These are phyloP conservation scores for Salix suchowensis DNA, from an alignment of 345 rosid species.

Conservation along the genomic window DNA sequence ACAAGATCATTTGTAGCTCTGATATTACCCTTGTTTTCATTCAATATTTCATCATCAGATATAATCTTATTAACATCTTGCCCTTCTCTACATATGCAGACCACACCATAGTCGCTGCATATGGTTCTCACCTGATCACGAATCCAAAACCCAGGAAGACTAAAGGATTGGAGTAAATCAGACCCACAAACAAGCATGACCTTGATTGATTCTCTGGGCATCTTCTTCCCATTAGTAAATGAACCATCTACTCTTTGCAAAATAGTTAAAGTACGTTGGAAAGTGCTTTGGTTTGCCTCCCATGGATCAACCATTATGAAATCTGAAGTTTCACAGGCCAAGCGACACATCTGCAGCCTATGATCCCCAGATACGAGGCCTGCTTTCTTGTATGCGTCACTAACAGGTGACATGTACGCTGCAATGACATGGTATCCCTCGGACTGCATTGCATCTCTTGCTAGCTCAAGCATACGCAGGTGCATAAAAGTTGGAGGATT, in stretches of 20 bases:
- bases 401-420: conserved; percentile 92
- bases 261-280: conserved; percentile 58
- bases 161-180: conserved; percentile 75
- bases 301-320: conserved; percentile 92
- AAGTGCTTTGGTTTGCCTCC: conserved; percentile 80
- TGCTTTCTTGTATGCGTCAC: conserved; percentile 78
- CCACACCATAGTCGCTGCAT: conserved; percentile 72
- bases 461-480: conserved; percentile 86
- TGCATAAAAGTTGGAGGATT: conserved; percentile 98
- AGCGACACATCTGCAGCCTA: conserved; percentile 59
- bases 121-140: conserved; percentile 68
- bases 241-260: conserved; percentile 56
- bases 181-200: conserved; percentile 93
- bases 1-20: conserved; percentile 56
- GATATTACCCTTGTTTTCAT: conserved; percentile 56
- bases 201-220: conserved; percentile 54
- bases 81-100: conserved; percentile 82
- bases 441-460: conserved; percentile 62
- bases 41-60: conserved; percentile 42
- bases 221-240: conserved; percentile 23
- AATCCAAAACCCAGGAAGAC: conserved; percentile 77
- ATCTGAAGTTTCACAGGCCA: conserved; percentile 72
- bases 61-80: conserved; percentile 63
- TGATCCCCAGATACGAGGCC: conserved; percentile 72
- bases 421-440: conserved; percentile 72